These are phyloP conservation scores for Cordyceps farinosa DNA, from an alignment of 2,329 filamentous ascomycete species.

Conservation along the genomic window DNA sequence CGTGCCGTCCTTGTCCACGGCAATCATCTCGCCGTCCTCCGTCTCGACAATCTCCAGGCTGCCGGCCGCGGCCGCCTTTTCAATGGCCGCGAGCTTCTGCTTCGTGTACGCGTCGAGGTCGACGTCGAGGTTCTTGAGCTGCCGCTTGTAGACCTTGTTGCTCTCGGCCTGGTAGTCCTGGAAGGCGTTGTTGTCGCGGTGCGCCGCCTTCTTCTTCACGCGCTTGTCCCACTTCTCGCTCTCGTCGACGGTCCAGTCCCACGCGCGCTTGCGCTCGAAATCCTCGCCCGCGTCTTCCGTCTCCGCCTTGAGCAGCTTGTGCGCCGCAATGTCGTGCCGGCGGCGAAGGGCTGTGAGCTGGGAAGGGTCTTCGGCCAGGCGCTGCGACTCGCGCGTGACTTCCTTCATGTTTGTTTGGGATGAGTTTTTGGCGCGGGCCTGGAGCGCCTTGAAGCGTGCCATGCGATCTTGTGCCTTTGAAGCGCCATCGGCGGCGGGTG, in stretches of 20 bases:
- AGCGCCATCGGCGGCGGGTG: slow-evolving; percentile 25
- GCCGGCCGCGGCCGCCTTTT: slow-evolving; percentile 78
- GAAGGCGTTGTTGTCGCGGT: slow-evolving; percentile 83
- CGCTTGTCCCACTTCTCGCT: slow-evolving; percentile 91
- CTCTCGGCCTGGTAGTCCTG: slow-evolving; percentile 84
- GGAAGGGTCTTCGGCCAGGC: slow-evolving; percentile 71
- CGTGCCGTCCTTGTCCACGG: slow-evolving; percentile 83
- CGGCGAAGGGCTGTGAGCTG: slow-evolving; percentile 76
- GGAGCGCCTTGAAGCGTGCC: slow-evolving; percentile 82
- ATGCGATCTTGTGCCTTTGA: slow-evolving; percentile 61
- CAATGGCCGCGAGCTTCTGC: slow-evolving; percentile 80
- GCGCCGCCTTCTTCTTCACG: slow-evolving; percentile 76
- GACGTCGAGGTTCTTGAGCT: slow-evolving; percentile 71
- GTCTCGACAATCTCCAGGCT: slow-evolving; percentile 92
- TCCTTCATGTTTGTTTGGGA: slow-evolving; percentile 76
- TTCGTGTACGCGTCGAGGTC: slow-evolving; percentile 82
- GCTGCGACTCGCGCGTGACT: slow-evolving; percentile 77
- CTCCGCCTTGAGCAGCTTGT: slow-evolving; percentile 91
- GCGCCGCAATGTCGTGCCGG: slow-evolving; percentile 80
- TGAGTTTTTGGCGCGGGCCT: slow-evolving; percentile 73
- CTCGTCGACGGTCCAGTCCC: slow-evolving; percentile 98
- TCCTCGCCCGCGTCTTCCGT: slow-evolving; percentile 81
- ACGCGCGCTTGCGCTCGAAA: slow-evolving; percentile 95
- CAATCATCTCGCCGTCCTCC: slow-evolving; percentile 90
- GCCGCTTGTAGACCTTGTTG: slow-evolving; percentile 89